Conservation (phyloP, 2,329 filamentous ascomycete species). For the Fusarium nisikadoi region DNA sequence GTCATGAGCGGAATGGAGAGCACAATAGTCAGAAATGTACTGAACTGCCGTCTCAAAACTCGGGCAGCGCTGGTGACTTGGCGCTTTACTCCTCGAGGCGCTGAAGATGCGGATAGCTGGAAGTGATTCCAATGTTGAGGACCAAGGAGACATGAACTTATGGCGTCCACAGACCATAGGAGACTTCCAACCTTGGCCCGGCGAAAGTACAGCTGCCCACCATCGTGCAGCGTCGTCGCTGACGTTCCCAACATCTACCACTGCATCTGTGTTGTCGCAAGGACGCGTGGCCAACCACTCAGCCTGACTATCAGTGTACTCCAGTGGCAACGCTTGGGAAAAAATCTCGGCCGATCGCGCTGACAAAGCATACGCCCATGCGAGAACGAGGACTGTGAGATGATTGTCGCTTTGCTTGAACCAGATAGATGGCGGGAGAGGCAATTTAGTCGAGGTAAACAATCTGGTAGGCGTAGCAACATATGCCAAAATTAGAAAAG, state of each 20-base stretch:
- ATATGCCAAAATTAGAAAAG: neutral
- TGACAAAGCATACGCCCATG: slow-evolving; percentile 25
- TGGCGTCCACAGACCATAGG: neutral
- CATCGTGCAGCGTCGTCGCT: neutral
- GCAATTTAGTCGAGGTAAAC: neutral
- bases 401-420: neutral
- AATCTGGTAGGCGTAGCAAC: neutral
- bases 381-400: slow-evolving; percentile 23
- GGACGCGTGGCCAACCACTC: neutral
- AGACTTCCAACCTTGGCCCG: neutral
- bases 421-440: neutral
- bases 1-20: neutral
- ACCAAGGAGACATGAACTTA: neutral
- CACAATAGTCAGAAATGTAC: neutral
- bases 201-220: neutral
- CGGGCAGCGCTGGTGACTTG: neutral
- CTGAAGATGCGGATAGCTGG: neutral
- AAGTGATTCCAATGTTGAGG: neutral
- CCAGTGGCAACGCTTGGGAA: neutral
- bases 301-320: neutral
- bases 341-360: slow-evolving; percentile 31
- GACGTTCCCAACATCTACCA: neutral
- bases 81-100: neutral
- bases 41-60: neutral
- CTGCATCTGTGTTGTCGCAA: neutral